Base-by-base conservation (phyloP, 331 rosid genomes). In the Quercus tomentella region DNA sequence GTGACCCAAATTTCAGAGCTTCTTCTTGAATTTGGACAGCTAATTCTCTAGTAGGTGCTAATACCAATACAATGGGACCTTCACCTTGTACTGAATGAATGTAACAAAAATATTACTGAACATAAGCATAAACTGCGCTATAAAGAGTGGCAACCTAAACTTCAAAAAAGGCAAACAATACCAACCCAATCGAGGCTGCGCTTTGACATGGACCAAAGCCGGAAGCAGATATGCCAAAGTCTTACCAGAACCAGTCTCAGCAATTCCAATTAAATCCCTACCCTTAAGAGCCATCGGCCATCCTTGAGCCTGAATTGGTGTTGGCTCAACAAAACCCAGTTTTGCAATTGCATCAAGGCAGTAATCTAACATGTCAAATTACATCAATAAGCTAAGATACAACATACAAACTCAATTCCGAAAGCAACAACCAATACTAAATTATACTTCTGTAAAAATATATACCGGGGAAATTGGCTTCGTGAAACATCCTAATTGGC, bases 211-310 rank as follows among this genome's bases (percentile, higher is more conserved):
- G 68, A 96, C 97, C 73, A 96, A 25, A 72, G 99, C 92, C 20
- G 99, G 99, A 65, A 93, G 86, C 76, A 96, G 81, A 88, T 96
- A 96, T 2, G 99, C 87, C 84, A 96, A 83, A 60, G 99, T 96
- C 87, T 96, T 96, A 78, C 98, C 99, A 2, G 99, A 96, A 78
- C 99, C 99, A 52, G 99, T 96, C 90, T 96, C 99, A 15, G 99
- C 99, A 86, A 96, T 96, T 81, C 99, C 98, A 78, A 96, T 76
- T 75, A 96, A 86, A 83, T 96, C 99, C 82, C 98, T 89, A 83
- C 99, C 99, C 79, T 86, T 96, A n/a, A 96, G 87, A 83, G 98
- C 99, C 97, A 96, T 96, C 45, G 99, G 98, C 99, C 99, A 96
- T 79, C 99, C 99, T 78, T 96, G 99, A 82, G 98, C 93, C 84